Conservation (phyloP, 331 rosid genomes). For the Ulmus americana region DNA sequence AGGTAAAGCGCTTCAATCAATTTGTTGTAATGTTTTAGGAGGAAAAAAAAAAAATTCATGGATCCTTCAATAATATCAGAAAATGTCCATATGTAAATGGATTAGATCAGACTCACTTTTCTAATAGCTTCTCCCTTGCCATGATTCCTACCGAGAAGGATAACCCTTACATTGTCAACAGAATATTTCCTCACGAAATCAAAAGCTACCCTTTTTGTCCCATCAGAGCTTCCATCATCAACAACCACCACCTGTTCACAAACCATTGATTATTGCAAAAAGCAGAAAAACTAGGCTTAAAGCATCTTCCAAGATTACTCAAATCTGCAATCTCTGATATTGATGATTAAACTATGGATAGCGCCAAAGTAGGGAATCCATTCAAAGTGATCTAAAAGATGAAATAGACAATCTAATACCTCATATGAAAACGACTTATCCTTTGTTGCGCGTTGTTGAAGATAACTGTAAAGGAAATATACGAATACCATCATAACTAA, state of each 20-base stretch:
- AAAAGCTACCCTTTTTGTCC: constrained; percentile 82
- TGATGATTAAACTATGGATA: neutral
- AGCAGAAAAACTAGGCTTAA: neutral
- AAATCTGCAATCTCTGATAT: neutral
- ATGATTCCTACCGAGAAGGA: constrained; percentile 83
- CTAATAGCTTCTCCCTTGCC: constrained; percentile 98
- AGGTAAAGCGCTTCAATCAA: constrained; percentile 60
- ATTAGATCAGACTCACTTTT: constrained; percentile 73
- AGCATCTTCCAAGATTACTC: neutral
- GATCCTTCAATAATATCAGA: constrained; percentile 18
- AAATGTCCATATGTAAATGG: constrained; percentile 14
- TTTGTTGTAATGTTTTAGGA: constrained; percentile 12
- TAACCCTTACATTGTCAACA: constrained; percentile 76
- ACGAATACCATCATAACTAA: constrained; percentile 11
- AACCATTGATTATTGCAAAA: constrained; percentile 17
- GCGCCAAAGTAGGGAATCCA: neutral
- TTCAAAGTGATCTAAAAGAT: constrained; percentile 2
- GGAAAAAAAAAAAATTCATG: neutral
- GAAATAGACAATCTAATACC: constrained; percentile 39
- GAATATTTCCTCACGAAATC: constrained; percentile 73
- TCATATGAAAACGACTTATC: constrained; percentile 83
- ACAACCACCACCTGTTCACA: constrained; percentile 62
- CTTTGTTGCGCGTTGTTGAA: constrained; percentile 64
- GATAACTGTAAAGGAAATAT: constrained; percentile 58
- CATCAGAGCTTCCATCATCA: constrained; percentile 93